Conservation (phyloP, 208 protist species). For the Acanthamoeba healyi region DNA sequence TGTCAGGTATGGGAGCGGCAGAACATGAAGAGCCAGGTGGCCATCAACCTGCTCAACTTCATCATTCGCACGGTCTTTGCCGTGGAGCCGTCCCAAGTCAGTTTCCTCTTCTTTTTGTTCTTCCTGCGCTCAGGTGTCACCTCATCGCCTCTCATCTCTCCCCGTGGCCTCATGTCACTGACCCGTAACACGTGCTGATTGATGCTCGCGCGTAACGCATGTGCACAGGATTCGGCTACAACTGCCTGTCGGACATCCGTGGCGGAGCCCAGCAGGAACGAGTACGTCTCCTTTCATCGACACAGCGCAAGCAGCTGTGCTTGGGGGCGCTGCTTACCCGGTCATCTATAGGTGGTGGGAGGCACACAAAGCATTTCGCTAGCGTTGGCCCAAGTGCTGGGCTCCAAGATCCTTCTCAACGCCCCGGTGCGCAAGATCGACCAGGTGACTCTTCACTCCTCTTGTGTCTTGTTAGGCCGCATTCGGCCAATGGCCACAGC, state of each 20-base stretch:
- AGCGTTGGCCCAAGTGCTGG: slow-evolving; percentile 26
- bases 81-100: slow-evolving; percentile 55
- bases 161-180: no score
- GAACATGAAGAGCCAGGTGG: slow-evolving; percentile 71
- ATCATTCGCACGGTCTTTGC: slow-evolving; percentile 75
- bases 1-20: slow-evolving; percentile 56
- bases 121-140: slow-evolving; percentile 54
- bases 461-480: no score
- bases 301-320: no score
- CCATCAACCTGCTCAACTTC: slow-evolving; percentile 68
- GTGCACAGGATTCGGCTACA: no score
- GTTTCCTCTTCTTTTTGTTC: slow-evolving; percentile 61
- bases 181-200: no score
- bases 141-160: no score
- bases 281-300: not conserved
- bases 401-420: slow-evolving; percentile 54
- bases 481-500: no score
- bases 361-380: slow-evolving; percentile 41
- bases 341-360: slow-evolving; percentile 58
- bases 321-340: no score
- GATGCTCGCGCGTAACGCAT: no score
- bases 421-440: slow-evolving; percentile 65
- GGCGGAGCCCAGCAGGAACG: slow-evolving; percentile 60
- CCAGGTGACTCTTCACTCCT: no score
- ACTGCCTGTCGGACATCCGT: slow-evolving; percentile 61